These are phyloP conservation scores for Penicillium sp. DNA, from an alignment of 2,329 filamentous ascomycete species.

Conservation along the genomic window DNA sequence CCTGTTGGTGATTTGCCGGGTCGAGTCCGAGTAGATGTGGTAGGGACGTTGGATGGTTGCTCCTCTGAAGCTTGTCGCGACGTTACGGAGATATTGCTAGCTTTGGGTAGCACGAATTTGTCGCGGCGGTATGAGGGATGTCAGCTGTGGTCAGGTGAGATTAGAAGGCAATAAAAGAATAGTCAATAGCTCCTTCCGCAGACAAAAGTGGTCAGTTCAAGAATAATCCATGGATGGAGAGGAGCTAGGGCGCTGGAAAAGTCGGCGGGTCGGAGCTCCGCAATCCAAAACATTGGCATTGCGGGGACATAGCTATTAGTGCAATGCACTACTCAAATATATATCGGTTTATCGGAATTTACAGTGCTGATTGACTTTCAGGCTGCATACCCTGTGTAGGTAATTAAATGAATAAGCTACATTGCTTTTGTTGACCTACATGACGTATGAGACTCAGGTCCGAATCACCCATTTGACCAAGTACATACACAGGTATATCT, in stretches of 20 bases:
- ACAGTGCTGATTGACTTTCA: not conserved
- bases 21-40: not conserved
- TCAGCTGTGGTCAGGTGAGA: not conserved
- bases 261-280: not conserved
- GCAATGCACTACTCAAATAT: too few species aligned
- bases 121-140: not conserved
- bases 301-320: not conserved
- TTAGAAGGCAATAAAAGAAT: not conserved
- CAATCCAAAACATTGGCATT: conserved; percentile 4
- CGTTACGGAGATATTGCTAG: not conserved
- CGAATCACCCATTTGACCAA: not conserved
- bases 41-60: not conserved
- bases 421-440: not conserved
- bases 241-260: not conserved
- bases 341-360: too few species aligned
- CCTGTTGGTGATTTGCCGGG: not conserved
- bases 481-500: not conserved
- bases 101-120: not conserved
- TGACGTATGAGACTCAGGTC: not conserved
- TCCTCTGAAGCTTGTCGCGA: not conserved
- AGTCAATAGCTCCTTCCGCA: not conserved
- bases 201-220: not conserved
- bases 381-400: not conserved
- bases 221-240: not conserved
- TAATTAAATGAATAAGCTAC: not conserved